phyloP scores from a whole-genome alignment of 2,329 filamentous ascomycete genomes.

The Nakataea oryzae region DNA sequence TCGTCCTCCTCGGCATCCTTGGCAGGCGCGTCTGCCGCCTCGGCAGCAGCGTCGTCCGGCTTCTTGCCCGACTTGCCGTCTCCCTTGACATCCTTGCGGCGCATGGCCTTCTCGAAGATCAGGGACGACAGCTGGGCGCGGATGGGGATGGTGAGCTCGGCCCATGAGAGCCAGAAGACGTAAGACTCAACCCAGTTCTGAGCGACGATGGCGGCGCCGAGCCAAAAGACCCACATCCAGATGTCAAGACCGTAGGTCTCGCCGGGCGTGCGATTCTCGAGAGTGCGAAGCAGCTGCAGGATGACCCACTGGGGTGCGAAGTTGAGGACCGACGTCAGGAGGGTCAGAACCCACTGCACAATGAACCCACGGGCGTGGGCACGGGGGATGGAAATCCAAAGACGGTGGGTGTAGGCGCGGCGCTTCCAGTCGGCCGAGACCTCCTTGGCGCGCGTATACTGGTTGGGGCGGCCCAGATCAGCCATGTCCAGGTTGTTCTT shows the following conservation, averaged over 20 bases:
- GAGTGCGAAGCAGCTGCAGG: slow-evolving; percentile 50
- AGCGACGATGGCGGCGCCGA: slow-evolving; percentile 49
- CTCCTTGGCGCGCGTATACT: slow-evolving; percentile 39
- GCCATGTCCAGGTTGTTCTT: slow-evolving; percentile 50
- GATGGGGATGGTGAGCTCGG: slow-evolving; percentile 53
- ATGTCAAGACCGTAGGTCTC: slow-evolving; percentile 37
- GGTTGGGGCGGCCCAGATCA: slow-evolving; percentile 52
- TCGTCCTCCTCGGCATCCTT: slow-evolving; percentile 29
- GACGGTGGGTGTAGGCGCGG: slow-evolving; percentile 31
- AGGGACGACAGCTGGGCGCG: slow-evolving; percentile 60
- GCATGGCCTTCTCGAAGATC: slow-evolving; percentile 68
- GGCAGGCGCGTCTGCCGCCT: slow-evolving; percentile 15
- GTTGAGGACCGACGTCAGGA: slow-evolving; percentile 44
- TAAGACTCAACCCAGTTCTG: slow-evolving; percentile 40
- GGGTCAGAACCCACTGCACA: slow-evolving; percentile 48
- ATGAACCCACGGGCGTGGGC: slow-evolving; percentile 46
- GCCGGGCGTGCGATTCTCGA: slow-evolving; percentile 44
- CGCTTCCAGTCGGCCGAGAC: slow-evolving; percentile 38
- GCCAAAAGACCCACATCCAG: slow-evolving; percentile 58
- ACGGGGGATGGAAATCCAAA: slow-evolving; percentile 50
- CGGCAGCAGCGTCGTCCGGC: slow-evolving; percentile 16
- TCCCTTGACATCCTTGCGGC: slow-evolving; percentile 66
- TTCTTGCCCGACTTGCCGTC: slow-evolving; percentile 35
- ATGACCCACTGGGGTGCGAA: slow-evolving; percentile 63
- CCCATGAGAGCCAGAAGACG: slow-evolving; percentile 56